These are phyloP conservation scores for Epipyxis sp. DNA, from an alignment of 108 stramenopile species.

Conservation along the genomic window DNA sequence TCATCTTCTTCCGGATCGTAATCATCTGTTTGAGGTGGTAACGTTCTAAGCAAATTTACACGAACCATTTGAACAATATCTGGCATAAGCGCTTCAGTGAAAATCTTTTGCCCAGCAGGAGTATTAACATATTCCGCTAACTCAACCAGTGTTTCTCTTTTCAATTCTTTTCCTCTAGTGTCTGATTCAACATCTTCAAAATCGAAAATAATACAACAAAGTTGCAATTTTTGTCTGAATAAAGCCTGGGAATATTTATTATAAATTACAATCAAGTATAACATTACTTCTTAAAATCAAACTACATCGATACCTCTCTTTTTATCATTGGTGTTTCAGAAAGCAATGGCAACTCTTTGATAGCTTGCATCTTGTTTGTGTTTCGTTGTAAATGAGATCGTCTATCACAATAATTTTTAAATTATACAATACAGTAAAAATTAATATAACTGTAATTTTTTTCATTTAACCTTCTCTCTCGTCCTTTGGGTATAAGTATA, in stretches of 20 bases:
- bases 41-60: constrained; percentile 91
- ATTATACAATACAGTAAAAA: not conserved
- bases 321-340: constrained; percentile 32
- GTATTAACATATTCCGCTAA: constrained; percentile 96
- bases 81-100: constrained; percentile 85
- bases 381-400: constrained; percentile 7
- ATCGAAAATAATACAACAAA: constrained; percentile 35
- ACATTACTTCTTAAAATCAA: not conserved
- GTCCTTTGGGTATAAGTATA: not conserved
- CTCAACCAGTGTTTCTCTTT: constrained; percentile 93
- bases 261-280: not conserved
- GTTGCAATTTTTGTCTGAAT: constrained; percentile 35
- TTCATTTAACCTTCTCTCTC: constrained; percentile 15
- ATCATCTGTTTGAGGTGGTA: constrained; percentile 93
- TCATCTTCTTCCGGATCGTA: constrained; percentile 99
- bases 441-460: not conserved
- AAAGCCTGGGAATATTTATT: not conserved
- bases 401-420: not conserved
- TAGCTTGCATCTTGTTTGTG: constrained; percentile 23
- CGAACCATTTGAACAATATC: constrained; percentile 72
- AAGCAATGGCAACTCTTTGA: constrained; percentile 24
- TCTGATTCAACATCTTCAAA: constrained; percentile 25
- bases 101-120: constrained; percentile 94
- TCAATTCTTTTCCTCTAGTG: constrained; percentile 69
- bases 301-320: not conserved